These are phyloP conservation scores for Carex kokanica DNA, from an alignment of 176 grass and related monocot species.

Conservation along the genomic window DNA sequence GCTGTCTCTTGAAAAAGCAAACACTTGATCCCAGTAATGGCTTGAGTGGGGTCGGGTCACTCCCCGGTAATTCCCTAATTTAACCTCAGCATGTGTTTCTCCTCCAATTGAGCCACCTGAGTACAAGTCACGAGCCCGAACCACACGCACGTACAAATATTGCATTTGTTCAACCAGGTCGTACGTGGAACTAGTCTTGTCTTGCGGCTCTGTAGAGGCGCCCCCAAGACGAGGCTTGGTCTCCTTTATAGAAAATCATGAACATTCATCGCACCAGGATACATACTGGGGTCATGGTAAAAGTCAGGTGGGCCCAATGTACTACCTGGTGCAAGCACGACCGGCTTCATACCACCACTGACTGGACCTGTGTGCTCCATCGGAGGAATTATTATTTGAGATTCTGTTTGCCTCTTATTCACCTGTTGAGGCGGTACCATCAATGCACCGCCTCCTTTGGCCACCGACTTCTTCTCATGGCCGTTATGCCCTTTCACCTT, in stretches of 20 bases:
- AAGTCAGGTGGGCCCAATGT: constrained; percentile 27
- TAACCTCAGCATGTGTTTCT: constrained; percentile 74
- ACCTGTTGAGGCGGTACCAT: constrained; percentile 26
- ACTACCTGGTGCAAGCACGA: constrained; percentile 34
- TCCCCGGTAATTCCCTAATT: constrained; percentile 89
- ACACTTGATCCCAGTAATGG: constrained; percentile 73
- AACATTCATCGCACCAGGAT: constrained; percentile 24
- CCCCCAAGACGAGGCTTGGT: constrained; percentile 62
- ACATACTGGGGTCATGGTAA: constrained; percentile 39
- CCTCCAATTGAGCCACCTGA: constrained; percentile 13
- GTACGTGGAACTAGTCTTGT: constrained; percentile 75
- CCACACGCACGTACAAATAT: constrained; percentile 85
- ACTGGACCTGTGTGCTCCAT: constrained; percentile 21
- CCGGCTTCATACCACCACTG: constrained; percentile 27
- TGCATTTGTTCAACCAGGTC: constrained; percentile 93
- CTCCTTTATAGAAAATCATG: constrained; percentile 78
- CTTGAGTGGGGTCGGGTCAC: constrained; percentile 40
- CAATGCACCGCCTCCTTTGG: constrained; percentile 30
- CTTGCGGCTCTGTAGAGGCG: constrained; percentile 27
- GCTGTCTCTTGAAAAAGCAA: constrained; percentile 85
- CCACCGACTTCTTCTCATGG: constrained; percentile 33
- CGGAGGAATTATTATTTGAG: constrained; percentile 23
- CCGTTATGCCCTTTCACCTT: constrained; percentile 27
- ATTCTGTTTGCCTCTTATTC: constrained; percentile 13
- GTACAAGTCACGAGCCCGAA: constrained; percentile 56